These are phyloP conservation scores for Ottelia alismoides DNA, from an alignment of 106 monocot species.

Conservation along the genomic window DNA sequence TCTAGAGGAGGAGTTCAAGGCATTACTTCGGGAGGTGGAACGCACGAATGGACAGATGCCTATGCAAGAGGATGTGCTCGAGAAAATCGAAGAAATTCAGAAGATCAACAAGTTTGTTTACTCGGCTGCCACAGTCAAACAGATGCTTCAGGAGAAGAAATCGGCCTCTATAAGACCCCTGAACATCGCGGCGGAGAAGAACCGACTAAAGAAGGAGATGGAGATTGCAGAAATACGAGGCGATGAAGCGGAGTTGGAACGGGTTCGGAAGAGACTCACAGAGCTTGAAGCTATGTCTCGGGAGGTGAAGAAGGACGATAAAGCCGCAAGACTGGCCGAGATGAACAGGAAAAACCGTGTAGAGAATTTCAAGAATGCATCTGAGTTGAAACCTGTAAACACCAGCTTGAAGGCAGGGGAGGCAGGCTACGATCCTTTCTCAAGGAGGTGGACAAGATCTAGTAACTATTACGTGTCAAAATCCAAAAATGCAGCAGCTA, in stretches of 20 bases:
- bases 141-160: slow-evolving; percentile 92
- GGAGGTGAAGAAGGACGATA: slow-evolving; percentile 39
- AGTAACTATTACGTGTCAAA: slow-evolving; percentile 70
- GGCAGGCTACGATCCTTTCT: slow-evolving; percentile 93
- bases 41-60: slow-evolving; percentile 39
- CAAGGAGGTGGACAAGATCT: slow-evolving; percentile 95
- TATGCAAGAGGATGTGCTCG: slow-evolving; percentile 31
- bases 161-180: slow-evolving; percentile 47
- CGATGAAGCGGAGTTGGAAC: slow-evolving; percentile 55
- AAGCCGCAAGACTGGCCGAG: slow-evolving; percentile 74
- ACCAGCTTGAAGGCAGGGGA: slow-evolving; percentile 70
- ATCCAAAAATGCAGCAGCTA: slow-evolving; percentile 19
- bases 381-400: slow-evolving; percentile 72
- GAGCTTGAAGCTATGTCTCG: slow-evolving; percentile 40
- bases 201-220: slow-evolving; percentile 71
- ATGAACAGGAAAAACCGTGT: slow-evolving; percentile 86
- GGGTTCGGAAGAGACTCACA: slow-evolving; percentile 39
- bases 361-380: slow-evolving; percentile 92
- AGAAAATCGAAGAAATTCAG: slow-evolving; percentile 57
- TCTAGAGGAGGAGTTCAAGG: slow-evolving; percentile 49
- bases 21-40: slow-evolving; percentile 50
- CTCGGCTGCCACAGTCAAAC: slow-evolving; percentile 77
- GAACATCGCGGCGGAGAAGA: slow-evolving; percentile 89
- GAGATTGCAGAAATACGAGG: slow-evolving; percentile 35
- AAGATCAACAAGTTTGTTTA: slow-evolving; percentile 61